Base-by-base conservation (phyloP, 257 asterid genomes). In the Scutellaria barbata region DNA sequence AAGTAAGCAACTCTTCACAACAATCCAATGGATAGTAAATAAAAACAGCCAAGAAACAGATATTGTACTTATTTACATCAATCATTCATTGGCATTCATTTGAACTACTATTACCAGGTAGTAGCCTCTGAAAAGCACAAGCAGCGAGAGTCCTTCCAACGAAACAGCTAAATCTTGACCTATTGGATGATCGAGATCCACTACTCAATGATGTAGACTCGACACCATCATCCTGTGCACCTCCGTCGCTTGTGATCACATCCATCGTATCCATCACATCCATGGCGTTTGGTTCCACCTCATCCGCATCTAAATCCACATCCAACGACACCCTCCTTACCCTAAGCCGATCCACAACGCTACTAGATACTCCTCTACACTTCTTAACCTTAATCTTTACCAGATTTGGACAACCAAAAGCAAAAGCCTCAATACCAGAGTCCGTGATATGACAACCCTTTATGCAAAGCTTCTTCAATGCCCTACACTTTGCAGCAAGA, bases 351-450 rank as follows among this genome's bases (percentile, higher is more conserved):
- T 80, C 90, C 9, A 87, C 92, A 18, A 77, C 83, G 16, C 81
- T 92, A 25, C 86, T 72, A 0, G 96, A 88, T 1, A 92, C 95
- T 9, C 90, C 88, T 66, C 85, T 84, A 55, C 98, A 89, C 76
- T 92, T 92, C 83, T 86, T 92, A 40, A 92, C 94, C 72, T 92
- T 92, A 35, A 92, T 88, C 81, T 92, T 92, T 69, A 89, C 94
- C 80, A 92, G 76, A 85, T 89, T 92, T 0, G 98, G 98, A 66
- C 96, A 89, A 16, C 96, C 95, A 79, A 54, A 81, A 0, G 96
- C 96, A n/a, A 92, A 89, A 1, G 95, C 79, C 79, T 81, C 87
- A 5, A 92, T 89, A 66, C 98, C 98, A 2, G 84, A 66, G 83
- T 92, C 95, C 0, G 96, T 84, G 51, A 92, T 83, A 1, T 73